Conservation (phyloP, 257 asterid species). For the Fraxinus americana region DNA sequence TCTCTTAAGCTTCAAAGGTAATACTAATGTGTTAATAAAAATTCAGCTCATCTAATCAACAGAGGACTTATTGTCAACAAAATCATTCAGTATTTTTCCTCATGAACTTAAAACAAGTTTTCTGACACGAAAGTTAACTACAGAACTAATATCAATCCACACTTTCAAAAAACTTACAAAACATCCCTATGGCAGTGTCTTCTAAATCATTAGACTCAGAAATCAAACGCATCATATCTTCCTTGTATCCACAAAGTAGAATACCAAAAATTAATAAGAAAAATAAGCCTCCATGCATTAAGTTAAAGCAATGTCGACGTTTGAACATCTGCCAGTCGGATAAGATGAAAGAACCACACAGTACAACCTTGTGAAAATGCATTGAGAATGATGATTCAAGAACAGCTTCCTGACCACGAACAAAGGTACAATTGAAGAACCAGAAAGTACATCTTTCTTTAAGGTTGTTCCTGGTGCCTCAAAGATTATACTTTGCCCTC, state of each 20-base stretch:
- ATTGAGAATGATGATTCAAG: not conserved
- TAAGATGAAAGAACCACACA: slow-evolving; percentile 3
- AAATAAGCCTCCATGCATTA: not conserved
- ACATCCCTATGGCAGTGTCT: not conserved
- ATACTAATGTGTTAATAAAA: not conserved
- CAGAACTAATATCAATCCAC: not conserved
- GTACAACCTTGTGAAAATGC: not conserved
- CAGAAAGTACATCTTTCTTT: not conserved
- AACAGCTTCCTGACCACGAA: slow-evolving; percentile 7
- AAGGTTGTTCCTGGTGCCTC: not conserved
- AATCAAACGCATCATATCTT: not conserved
- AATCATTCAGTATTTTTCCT: not conserved
- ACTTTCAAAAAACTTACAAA: not conserved
- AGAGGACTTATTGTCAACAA: not conserved
- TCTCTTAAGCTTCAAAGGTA: not conserved
- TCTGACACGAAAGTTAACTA: not conserved
- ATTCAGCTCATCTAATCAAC: not conserved
- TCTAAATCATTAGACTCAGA: not conserved
- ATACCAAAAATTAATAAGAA: not conserved
- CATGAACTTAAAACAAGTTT: not conserved
- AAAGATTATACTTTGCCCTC: not conserved
- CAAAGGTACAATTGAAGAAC: slow-evolving; percentile 4
- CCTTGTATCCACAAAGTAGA: not conserved
- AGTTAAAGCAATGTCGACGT: not conserved
- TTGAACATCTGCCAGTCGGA: not conserved